Percentiles rank a stretch among this genome's conserved stretches.
These are phyloP conservation scores for Gelatoporia subvermispora DNA, from an alignment of 768 basidiomycete species.

Conservation along the genomic window DNA sequence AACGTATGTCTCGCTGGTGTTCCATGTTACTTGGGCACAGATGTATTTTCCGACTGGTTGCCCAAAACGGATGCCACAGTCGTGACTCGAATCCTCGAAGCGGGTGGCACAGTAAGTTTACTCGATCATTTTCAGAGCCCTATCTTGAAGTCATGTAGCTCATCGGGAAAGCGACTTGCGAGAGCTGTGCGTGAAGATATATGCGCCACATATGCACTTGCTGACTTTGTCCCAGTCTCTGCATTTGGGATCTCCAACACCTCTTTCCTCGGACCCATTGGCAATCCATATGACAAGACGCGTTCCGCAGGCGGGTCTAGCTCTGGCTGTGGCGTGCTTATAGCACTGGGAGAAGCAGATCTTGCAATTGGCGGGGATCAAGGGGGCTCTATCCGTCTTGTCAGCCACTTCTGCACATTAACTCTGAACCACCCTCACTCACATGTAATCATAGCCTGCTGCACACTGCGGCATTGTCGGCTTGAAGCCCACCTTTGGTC, in stretches of 20 bases:
- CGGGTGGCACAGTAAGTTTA: slow-evolving; percentile 28
- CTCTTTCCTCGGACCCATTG: slow-evolving; percentile 34
- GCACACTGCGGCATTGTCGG: slow-evolving; percentile 40
- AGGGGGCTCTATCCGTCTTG: slow-evolving; percentile 39
- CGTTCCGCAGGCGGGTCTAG: slow-evolving; percentile 39
- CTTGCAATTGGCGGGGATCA: slow-evolving; percentile 46
- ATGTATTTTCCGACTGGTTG: slow-evolving; percentile 28
- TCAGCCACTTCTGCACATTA: not conserved
- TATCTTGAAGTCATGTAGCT: slow-evolving; percentile 11
- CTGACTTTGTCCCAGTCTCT: slow-evolving; percentile 21
- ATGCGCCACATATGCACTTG: not conserved
- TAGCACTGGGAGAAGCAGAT: slow-evolving; percentile 34
- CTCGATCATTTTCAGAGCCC: not conserved
- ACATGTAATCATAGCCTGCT: slow-evolving; percentile 26
- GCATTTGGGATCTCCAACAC: slow-evolving; percentile 32
- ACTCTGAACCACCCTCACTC: not conserved
- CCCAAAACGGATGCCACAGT: slow-evolving; percentile 39
- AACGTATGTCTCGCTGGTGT: slow-evolving; percentile 30
- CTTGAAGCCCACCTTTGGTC: slow-evolving; percentile 36
- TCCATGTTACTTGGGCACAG: slow-evolving; percentile 38
- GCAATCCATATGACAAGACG: slow-evolving; percentile 39
- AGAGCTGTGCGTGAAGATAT: slow-evolving; percentile 15
- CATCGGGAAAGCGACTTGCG: slow-evolving; percentile 35
- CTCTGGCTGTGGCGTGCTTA: slow-evolving; percentile 39
- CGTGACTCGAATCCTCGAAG: slow-evolving; percentile 38